Base-by-base conservation (phyloP, 805 yeast genomes). In the Wickerhamomyces bovis region DNA sequence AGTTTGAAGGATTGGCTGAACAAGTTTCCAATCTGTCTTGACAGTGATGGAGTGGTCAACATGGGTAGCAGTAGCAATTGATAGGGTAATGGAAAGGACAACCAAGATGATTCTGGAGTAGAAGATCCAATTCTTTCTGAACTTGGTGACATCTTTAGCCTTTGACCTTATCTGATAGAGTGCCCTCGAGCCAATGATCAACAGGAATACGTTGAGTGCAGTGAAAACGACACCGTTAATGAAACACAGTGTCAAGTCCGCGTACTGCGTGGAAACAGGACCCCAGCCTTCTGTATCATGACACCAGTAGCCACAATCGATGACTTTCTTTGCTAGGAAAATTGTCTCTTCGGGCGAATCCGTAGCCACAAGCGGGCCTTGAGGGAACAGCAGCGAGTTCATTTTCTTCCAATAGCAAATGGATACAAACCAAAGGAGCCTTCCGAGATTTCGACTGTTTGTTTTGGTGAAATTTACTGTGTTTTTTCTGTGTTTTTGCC, bases 221-320 rank as follows among this genome's bases (percentile, higher is more conserved):
- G 75, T 68, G 44, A 75, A 68, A 6, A 80, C 52, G 0, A 68
- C 64, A 23, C 84, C 85, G 53, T 78, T 79, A 16, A 76, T 67
- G 56, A 81, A 77, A 52, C 86, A 81, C 7, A 78, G 78, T 1
- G 85, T 75, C 44, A 81, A 69, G 53, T 81, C 88, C 35, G 75
- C 75, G 58, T 75, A 71, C 18, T 45, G 56, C 1, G 49, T 39
- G 6, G 76, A 70, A 6, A 73, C 54, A 10, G 76, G 76, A 13
- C 73, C 75, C 61, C 72, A 65, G 3, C 73, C 73, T 49, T 69
- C 75, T 7, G 44, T 38, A 26, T 67, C 62, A 19, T 56, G 53
- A 44, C 66, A 62, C 12, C 49, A 44, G 23, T 49, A 43, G 11
- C 38, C 19, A 39, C 54, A 53, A 18, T 33, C 20, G 11, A 33